A percentile compares a stretch with the other conserved stretches of the same genome.
Conservation (phyloP, 176 grass and related monocot genomes). For the Juncus inflexus region DNA sequence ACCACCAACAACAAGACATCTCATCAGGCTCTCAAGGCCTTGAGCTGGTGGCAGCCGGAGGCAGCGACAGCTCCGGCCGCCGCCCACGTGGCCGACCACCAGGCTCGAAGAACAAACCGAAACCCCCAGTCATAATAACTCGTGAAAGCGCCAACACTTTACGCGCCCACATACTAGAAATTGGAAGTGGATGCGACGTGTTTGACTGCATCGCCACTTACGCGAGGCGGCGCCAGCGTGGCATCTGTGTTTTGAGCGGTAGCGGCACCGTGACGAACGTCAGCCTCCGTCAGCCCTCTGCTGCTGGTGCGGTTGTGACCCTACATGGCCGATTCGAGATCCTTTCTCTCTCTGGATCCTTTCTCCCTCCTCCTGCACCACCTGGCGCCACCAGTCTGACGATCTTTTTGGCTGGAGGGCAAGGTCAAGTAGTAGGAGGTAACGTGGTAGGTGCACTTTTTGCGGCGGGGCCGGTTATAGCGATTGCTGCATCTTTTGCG, state of each 20-base stretch:
- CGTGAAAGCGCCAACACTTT: constrained; percentile 96
- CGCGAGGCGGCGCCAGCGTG: constrained; percentile 76
- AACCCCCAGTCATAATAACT: constrained; percentile 97
- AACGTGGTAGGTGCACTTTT: constrained; percentile 91
- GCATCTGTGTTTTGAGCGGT: constrained; percentile 93
- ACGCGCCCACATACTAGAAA: constrained; percentile 95
- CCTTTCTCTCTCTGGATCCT: constrained; percentile 86
- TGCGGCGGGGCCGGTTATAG: constrained; percentile 84
- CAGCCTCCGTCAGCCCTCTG: constrained; percentile 80
- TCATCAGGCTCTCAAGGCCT: constrained; percentile 38
- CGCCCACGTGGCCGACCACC: constrained; percentile 68
- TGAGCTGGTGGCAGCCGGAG: constrained; percentile 26
- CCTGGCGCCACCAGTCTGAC: constrained; percentile 93
- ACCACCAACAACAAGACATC: constrained; percentile 48
- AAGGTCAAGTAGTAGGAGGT: constrained; percentile 88
- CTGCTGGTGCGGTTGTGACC: constrained; percentile 63
- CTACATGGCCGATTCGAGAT: constrained; percentile 98
- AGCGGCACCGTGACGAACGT: constrained; percentile 95
- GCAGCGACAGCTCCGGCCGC: constrained; percentile 42
- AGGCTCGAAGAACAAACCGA: constrained; percentile 93
- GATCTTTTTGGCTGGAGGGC: constrained; percentile 88
- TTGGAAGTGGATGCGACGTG: constrained; percentile 81
- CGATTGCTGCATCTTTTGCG: constrained; percentile 90
- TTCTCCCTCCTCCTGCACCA: constrained; percentile 87
- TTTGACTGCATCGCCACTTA: constrained; percentile 85